Evolutionary conservation across 2,329 filamentous ascomycete genomes (phyloP).

Genomic region (Xylaria sp.): DNA sequence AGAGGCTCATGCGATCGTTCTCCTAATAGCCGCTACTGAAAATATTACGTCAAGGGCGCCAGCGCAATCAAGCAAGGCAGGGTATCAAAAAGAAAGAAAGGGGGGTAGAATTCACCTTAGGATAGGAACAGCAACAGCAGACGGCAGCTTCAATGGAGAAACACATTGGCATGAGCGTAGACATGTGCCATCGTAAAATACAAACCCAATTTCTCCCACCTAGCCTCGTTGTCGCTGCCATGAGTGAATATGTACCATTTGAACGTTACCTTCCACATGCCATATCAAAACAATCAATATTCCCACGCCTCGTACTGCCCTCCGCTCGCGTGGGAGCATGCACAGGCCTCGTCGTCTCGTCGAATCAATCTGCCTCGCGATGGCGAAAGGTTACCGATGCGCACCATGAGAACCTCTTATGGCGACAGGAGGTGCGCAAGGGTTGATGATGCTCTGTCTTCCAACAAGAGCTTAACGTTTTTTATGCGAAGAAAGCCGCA

Average conservation of each 20-base stretch:
- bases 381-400: constrained; percentile 7
- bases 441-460: constrained; percentile 32
- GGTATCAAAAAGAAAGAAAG: not conserved
- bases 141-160: constrained; percentile 19
- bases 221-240: constrained; percentile 2
- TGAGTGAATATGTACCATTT: not conserved
- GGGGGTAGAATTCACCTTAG: constrained; percentile 23
- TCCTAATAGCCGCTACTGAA: not conserved
- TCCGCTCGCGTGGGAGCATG: not conserved
- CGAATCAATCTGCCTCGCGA: constrained; percentile 9
- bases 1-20: not conserved
- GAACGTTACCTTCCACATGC: not conserved
- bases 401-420: not conserved
- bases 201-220: constrained; percentile 7
- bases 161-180: constrained; percentile 26
- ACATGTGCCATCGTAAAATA: constrained; percentile 22
- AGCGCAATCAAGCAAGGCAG: not conserved
- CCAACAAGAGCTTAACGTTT: constrained; percentile 35
- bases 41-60: not conserved
- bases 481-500: constrained; percentile 10
- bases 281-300: constrained; percentile 1
- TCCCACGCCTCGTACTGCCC: not conserved
- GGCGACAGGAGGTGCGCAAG: constrained; percentile 10
- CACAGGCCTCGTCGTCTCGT: constrained; percentile 5
- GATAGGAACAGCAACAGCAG: constrained; percentile 9